Conservation (phyloP, 306 rosid species). For the Rosa rugosa region DNA sequence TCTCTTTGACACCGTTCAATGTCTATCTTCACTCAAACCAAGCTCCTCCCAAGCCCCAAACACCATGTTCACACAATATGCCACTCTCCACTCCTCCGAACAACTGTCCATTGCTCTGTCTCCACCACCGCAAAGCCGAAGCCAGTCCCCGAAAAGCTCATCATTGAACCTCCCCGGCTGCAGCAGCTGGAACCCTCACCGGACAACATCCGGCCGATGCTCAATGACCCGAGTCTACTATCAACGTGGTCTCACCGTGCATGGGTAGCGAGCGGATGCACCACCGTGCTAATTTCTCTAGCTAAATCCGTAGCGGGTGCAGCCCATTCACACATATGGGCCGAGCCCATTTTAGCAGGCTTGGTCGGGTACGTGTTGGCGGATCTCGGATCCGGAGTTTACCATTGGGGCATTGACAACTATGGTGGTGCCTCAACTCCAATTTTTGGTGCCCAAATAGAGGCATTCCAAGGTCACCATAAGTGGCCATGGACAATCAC, state of each 20-base stretch:
- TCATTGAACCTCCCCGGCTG: constrained; percentile 30
- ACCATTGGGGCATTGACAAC: constrained; percentile 90
- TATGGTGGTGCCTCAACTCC: constrained; percentile 68
- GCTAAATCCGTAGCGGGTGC: constrained; percentile 48
- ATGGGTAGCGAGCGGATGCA: constrained; percentile 71
- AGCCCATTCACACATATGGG: constrained; percentile 36
- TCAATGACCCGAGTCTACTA: constrained; percentile 48
- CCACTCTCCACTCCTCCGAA: constrained; percentile 1
- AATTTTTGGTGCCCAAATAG: constrained; percentile 71
- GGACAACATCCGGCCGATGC: constrained; percentile 17
- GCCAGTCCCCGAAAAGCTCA: constrained; percentile 21
- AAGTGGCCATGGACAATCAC: constrained; percentile 91
- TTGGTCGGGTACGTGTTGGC: constrained; percentile 69
- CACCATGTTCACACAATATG: constrained; percentile 14
- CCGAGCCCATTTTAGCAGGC: constrained; percentile 45
- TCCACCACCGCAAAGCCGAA: constrained; percentile 32
- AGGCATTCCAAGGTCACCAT: constrained; percentile 91
- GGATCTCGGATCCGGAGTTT: constrained; percentile 86
- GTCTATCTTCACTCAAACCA: constrained; percentile 67
- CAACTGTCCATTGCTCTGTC: constrained; percentile 33
- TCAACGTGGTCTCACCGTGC: constrained; percentile 83
- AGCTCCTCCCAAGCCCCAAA: constrained; percentile 31
- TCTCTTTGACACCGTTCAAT: constrained; percentile 33
- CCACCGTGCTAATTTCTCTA: constrained; percentile 43
- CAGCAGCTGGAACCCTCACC: not conserved